A percentile compares a stretch with the other conserved stretches of the same genome.
These are phyloP conservation scores for Pholiota molesta DNA, from an alignment of 768 basidiomycete genomes.

Conservation along the genomic window DNA sequence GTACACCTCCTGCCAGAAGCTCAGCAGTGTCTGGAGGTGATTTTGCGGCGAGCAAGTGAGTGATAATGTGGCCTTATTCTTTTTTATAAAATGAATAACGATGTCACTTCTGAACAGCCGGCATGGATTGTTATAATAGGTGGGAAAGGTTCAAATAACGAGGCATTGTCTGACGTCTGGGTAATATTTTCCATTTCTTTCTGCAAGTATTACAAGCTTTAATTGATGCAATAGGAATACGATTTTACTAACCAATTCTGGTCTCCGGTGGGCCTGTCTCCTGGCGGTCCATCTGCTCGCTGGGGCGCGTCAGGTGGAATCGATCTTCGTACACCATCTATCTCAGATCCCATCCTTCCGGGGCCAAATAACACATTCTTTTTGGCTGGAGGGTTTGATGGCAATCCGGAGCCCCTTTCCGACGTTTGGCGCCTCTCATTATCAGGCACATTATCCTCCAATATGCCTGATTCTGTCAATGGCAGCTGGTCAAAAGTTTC, in stretches of 20 bases:
- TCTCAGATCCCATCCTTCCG: slow-evolving; percentile 45
- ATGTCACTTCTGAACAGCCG: slow-evolving; percentile 49
- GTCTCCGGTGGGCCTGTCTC: slow-evolving; percentile 57
- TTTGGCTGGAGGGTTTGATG: slow-evolving; percentile 71
- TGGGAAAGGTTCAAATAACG: slow-evolving; percentile 58
- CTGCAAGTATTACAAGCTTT: neutral
- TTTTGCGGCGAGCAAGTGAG: slow-evolving; percentile 83
- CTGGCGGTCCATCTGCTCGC: slow-evolving; percentile 59
- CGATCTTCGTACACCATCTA: slow-evolving; percentile 52
- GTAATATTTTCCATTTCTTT: slow-evolving; percentile 38
- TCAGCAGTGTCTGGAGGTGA: slow-evolving; percentile 68
- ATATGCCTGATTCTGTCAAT: slow-evolving; percentile 49
- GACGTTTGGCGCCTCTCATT: slow-evolving; percentile 75
- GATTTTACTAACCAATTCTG: slow-evolving; percentile 80
- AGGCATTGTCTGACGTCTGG: slow-evolving; percentile 72
- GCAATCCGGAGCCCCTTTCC: slow-evolving; percentile 49
- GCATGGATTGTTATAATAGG: slow-evolving; percentile 75
- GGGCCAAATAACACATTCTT: slow-evolving; percentile 76
- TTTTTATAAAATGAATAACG: slow-evolving; percentile 5
- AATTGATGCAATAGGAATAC: slow-evolving; percentile 57
- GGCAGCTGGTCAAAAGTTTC: slow-evolving; percentile 64
- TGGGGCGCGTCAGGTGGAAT: slow-evolving; percentile 79
- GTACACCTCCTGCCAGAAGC: slow-evolving; percentile 62
- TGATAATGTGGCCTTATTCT: slow-evolving; percentile 17
- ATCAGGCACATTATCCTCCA: slow-evolving; percentile 73